Evolutionary conservation across 441 rosid genomes (phyloP), one percentile per base, ranked within the genome.

Genomic region (Flueggea neowawraea): DNA sequence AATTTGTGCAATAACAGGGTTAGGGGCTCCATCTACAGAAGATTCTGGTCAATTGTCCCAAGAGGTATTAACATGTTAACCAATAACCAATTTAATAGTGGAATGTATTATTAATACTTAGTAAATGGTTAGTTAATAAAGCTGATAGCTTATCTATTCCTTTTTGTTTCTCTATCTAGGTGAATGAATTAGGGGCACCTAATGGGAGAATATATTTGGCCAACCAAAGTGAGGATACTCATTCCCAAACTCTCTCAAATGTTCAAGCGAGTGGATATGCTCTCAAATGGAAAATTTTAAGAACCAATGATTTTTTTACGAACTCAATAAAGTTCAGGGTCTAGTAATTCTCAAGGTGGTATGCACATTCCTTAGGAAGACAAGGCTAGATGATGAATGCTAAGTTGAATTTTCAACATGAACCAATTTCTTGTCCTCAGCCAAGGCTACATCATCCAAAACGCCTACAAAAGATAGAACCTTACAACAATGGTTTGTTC

Each of bases 371-470:
- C 22, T 68, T 73, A 22, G 99, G 98, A 62, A 88, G 89, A 75
- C 87, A 82, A 66, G 82, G 80, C 16, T 90, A 89, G 73, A 80
- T 70, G 73, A 77, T 71, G 41, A 91, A 80, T 71, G 97, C 91
- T 60, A 91, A 95, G 75, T 85, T 95, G 77, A 95, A 95, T 68
- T 91, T 95, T 76, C 97, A 95, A 32, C 91, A 91, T 67, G 96
- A 91, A 52, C 96, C 97, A 12, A 84, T 95, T 59, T 63, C 80
- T 12, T 82, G 85, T 5, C 58, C 88, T 17, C 91, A 88, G 47
- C 70, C 68, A 7, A 78, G 93, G 58, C 83, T 86, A 74, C 96
- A 89, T 71, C 83, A 91, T 0, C 17, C 15, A 53, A 78, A 89
- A 71, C 82, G 88, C 73, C 84, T 68, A 59, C 77, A 70, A 47